These are phyloP conservation scores for Decorospora gaudefroyi DNA, from an alignment of 2,329 filamentous ascomycete species.

Conservation along the genomic window DNA sequence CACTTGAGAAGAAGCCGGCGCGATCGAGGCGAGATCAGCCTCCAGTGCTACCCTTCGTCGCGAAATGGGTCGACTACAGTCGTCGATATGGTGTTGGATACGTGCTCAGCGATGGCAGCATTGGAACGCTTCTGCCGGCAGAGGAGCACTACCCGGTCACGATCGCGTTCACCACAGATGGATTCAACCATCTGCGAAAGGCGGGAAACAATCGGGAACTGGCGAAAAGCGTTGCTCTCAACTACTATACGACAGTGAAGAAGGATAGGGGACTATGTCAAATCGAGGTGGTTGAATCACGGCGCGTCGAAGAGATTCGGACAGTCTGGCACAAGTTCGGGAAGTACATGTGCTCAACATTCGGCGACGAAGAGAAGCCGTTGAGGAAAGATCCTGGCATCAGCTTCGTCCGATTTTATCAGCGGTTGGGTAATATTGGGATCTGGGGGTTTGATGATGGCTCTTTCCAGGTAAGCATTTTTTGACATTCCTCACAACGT, in stretches of 20 bases:
- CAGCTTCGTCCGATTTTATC: slow-evolving; percentile 75
- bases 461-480: slow-evolving; percentile 68
- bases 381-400: slow-evolving; percentile 51
- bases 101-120: slow-evolving; percentile 78
- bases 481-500: neutral
- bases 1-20: slow-evolving; percentile 47
- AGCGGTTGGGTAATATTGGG: slow-evolving; percentile 77
- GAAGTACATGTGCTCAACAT: slow-evolving; percentile 64
- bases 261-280: slow-evolving; percentile 66
- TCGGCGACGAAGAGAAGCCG: slow-evolving; percentile 55
- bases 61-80: slow-evolving; percentile 86
- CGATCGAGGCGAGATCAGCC: slow-evolving; percentile 54
- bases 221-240: slow-evolving; percentile 56
- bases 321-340: slow-evolving; percentile 71
- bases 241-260: slow-evolving; percentile 72
- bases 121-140: slow-evolving; percentile 67
- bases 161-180: slow-evolving; percentile 71
- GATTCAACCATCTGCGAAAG: slow-evolving; percentile 70
- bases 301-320: slow-evolving; percentile 59
- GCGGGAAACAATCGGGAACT: slow-evolving; percentile 63
- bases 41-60: slow-evolving; percentile 62
- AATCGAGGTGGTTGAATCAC: slow-evolving; percentile 64
- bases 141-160: slow-evolving; percentile 62
- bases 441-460: slow-evolving; percentile 83
- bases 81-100: slow-evolving; percentile 86